Evolutionary conservation across 1,284 basidiomycete species (phyloP).

Genomic region (Moniliella sp.): DNA sequence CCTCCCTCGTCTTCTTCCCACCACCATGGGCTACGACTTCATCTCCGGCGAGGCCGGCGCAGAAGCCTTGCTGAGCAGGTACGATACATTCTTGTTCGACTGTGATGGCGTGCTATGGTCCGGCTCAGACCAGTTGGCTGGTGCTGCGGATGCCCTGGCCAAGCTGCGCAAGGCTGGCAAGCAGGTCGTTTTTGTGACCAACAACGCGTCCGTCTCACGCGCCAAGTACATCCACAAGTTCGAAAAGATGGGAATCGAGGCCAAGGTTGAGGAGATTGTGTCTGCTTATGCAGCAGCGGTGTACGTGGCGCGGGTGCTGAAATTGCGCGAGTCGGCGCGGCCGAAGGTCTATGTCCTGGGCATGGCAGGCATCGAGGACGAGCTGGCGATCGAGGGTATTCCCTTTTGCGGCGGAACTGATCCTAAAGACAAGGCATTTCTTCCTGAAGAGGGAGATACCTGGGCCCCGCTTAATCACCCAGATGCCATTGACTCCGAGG

Average conservation of each 20-base stretch:
- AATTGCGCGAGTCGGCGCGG: slow-evolving; percentile 63
- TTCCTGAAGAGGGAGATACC: not conserved
- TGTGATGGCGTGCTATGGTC: slow-evolving; percentile 69
- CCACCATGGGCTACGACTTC: too few species aligned
- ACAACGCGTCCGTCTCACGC: slow-evolving; percentile 87
- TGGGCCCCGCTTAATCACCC: slow-evolving; percentile 37
- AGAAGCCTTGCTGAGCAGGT: slow-evolving; percentile 11
- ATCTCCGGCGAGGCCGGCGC: too few species aligned
- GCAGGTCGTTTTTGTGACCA: slow-evolving; percentile 77
- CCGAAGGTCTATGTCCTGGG: slow-evolving; percentile 93
- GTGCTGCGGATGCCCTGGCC: slow-evolving; percentile 34
- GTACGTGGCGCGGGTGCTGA: slow-evolving; percentile 69
- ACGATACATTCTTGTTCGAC: slow-evolving; percentile 37
- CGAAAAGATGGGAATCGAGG: slow-evolving; percentile 64
- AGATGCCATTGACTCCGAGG: slow-evolving; percentile 46
- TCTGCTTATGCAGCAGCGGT: slow-evolving; percentile 83
- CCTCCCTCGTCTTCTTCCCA: too few species aligned
- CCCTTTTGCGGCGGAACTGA: slow-evolving; percentile 66
- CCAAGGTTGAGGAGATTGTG: slow-evolving; percentile 81
- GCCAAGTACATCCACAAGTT: slow-evolving; percentile 72
- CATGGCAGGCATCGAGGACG: slow-evolving; percentile 74
- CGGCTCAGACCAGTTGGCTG: slow-evolving; percentile 44
- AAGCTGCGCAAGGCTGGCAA: slow-evolving; percentile 45
- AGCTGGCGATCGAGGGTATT: slow-evolving; percentile 63
- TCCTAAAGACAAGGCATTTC: slow-evolving; percentile 26